phyloP scores from a whole-genome alignment of 1,139 yeast species.

The Fermentozyma sake region DNA sequence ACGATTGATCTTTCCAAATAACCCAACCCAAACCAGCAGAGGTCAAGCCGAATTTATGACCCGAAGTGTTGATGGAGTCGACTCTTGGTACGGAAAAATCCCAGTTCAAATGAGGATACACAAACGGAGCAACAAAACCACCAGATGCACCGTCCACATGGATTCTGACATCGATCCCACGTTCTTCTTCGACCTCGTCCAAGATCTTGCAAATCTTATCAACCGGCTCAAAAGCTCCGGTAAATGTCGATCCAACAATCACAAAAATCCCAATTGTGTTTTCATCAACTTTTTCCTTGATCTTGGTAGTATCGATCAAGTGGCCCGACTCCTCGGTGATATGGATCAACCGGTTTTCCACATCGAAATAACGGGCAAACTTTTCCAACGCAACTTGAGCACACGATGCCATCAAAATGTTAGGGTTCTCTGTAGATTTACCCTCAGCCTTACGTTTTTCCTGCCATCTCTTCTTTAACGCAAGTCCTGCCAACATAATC shows the following conservation, averaged over 20 bases:
- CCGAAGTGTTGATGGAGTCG: slow-evolving; percentile 83
- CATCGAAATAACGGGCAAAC: slow-evolving; percentile 91
- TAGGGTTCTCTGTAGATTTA: slow-evolving; percentile 61
- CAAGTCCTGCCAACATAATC: slow-evolving; percentile 87
- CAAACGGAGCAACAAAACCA: slow-evolving; percentile 81
- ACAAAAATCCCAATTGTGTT: slow-evolving; percentile 91
- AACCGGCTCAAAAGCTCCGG: slow-evolving; percentile 88
- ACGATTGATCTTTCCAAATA: slow-evolving; percentile 64
- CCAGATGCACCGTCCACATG: slow-evolving; percentile 96
- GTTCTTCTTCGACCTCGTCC: slow-evolving; percentile 65
- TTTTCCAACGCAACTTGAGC: slow-evolving; percentile 94
- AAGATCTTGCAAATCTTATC: slow-evolving; percentile 53
- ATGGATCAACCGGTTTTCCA: slow-evolving; percentile 73
- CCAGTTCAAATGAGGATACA: slow-evolving; percentile 74
- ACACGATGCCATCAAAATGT: slow-evolving; percentile 90
- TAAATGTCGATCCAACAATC: slow-evolving; percentile 85
- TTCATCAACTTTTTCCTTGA: slow-evolving; percentile 70
- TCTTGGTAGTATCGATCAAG: slow-evolving; percentile 55
- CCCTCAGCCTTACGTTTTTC: slow-evolving; percentile 56
- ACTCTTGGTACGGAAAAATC: slow-evolving; percentile 78
- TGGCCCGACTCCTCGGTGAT: slow-evolving; percentile 58
- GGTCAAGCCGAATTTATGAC: slow-evolving; percentile 88
- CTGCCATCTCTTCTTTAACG: slow-evolving; percentile 89
- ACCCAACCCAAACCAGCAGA: slow-evolving; percentile 95
- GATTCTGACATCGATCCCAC: slow-evolving; percentile 67